Base-by-base conservation (phyloP, 257 asterid species). In the Capsicum chinense region DNA sequence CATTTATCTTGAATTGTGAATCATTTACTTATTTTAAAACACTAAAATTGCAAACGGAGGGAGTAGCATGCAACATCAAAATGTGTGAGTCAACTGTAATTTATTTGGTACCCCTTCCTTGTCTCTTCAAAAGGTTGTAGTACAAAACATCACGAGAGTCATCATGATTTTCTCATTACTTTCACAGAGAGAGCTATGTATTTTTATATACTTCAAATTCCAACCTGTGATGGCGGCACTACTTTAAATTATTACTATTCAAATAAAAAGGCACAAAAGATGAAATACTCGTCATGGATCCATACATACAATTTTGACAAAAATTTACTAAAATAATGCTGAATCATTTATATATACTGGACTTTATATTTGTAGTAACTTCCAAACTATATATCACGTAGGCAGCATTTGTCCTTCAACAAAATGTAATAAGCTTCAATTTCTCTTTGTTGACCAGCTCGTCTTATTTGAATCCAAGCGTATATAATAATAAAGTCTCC, bases 231-330 rank as follows among this genome's bases (percentile, higher is more conserved):
- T 26, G 82, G 8, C 9, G 5, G 47, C 82, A 0, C 47, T 26
- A 26, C 33, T 26, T 73, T 74, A 19, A 76, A 52, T 26, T 76
- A 70, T 68, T 68, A 26, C 33, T 26, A 69, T 39, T 69, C 56
- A 42, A 69, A 69, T 3, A 69, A 42, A 69, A 78, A 14, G 62
- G 13, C 14, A 78, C 15, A 78, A 78, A 21, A 8, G 50, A 54
- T 78, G 64, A 74, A 50, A 74, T 50, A 74, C 19, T 60, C 60
- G 80, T 73, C 80, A 73, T 74, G 80, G 33, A 54, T 54, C 64
- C 48, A 78, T 14, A 78, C 48, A 78, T 14, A 78, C 64, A 78
- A 78, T 78, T 78, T 78, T 54, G 82, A 54, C 64, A 26, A 52
- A 44, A 76, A 14, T 9, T 2, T 2, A 39, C 5, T 17, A 7